Evolutionary conservation across 768 basidiomycete species (phyloP), one percentile per base, ranked within the genome.

Genomic region (Sarcomyxa edulis): DNA sequence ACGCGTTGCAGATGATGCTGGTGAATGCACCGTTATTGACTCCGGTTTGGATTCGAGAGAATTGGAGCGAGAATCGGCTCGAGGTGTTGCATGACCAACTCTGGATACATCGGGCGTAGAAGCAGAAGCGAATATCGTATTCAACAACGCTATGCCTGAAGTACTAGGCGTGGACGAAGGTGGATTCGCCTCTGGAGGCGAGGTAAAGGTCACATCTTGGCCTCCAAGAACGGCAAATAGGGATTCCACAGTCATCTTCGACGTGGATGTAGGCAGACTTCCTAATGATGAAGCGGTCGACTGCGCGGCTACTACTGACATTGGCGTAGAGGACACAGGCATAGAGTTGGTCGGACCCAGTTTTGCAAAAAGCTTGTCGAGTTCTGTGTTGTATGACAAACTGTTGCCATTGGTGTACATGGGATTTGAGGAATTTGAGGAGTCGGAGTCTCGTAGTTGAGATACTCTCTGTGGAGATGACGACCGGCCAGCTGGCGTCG

Each of bases 71-170:
- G 50, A 3, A 43, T 45, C 2, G 46, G 44, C 31, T n/a, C 15
- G 37, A 37, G 1, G 12, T 14, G 14, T 24, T 8, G 26, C 14
- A 11, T 11, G n/a, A 11, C 26, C 26, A n/a, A 15, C 7, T 22
- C 11, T 25, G 14, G 18, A 14, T 3, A 38, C 29, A 4, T 26
- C 36, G 20, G 37, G 26, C 12, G 54, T 20, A 8, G 42, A 35
- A 7, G 78, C 85, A 5, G 84, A 88, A 3, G 85, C 85, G 52
- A 89, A 88, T 28, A 89, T 84, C 9, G 74, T 70, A 46, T 83
- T 68, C 11, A 89, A 62, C 22, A 89, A 65, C 12, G 73, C 63
- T 33, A 73, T 64, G 5, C 84, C 81, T 42, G 40, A 39, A 46
- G 53, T 37, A 43, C 51, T 18, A 48, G 45, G 27, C 37, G 44